Evolutionary conservation across 2,329 filamentous ascomycete species (phyloP).

Genomic region (Pseudocercospora ulei): DNA sequence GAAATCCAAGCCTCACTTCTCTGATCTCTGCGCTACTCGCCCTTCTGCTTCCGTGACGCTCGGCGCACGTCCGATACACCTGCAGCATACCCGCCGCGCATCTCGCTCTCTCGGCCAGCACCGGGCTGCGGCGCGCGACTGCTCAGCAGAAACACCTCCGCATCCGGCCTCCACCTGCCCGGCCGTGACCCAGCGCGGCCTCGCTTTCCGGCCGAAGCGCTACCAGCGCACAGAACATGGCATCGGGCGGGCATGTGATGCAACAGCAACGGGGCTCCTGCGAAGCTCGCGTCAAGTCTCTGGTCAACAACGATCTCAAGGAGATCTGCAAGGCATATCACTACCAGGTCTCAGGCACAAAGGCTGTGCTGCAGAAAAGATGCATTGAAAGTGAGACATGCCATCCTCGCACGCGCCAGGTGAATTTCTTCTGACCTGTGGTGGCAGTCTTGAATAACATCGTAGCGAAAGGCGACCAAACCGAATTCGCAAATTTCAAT

Average conservation of each 20-base stretch:
- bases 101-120: neutral
- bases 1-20: constrained; percentile 8
- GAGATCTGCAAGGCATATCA: constrained; percentile 65
- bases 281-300: constrained; percentile 39
- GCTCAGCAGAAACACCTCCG: too few relatives aligned
- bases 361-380: constrained; percentile 68
- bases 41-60: constrained; percentile 5
- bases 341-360: constrained; percentile 70
- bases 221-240: constrained; percentile 22
- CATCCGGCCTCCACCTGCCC: too few relatives aligned
- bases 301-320: constrained; percentile 60
- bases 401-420: constrained; percentile 1
- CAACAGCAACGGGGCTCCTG: constrained; percentile 34
- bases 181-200: too few relatives aligned
- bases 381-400: constrained; percentile 57
- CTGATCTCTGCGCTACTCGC: constrained; percentile 1
- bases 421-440: constrained; percentile 8
- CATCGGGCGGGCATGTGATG: constrained; percentile 34
- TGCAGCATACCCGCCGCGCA: neutral
- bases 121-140: constrained; percentile 1
- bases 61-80: neutral
- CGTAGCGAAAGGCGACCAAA: constrained; percentile 32
- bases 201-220: constrained; percentile 11
- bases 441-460: constrained; percentile 36
- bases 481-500: constrained; percentile 35